Conservation (phyloP, 83 land plant genomes). For the Diphasiastrum complanatum region DNA sequence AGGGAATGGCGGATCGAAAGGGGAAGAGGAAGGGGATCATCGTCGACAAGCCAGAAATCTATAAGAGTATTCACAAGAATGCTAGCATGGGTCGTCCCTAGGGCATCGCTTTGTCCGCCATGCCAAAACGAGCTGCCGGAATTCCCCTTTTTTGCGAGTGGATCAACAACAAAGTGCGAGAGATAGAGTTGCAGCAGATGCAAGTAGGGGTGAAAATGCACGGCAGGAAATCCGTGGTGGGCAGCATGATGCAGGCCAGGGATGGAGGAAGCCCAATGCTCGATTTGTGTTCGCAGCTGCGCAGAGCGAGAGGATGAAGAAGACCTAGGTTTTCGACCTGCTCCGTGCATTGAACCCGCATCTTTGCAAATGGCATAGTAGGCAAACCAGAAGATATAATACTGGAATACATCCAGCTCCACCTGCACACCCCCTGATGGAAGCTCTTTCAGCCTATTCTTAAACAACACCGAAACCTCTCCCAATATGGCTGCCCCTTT, state of each 20-base stretch:
- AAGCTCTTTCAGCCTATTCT: constrained; percentile 35
- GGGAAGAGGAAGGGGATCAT: constrained; percentile 48
- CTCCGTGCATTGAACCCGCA: constrained; percentile 7
- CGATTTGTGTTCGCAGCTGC: constrained; percentile 38
- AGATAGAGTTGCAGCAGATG: constrained; percentile 62
- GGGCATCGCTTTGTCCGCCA: constrained; percentile 4
- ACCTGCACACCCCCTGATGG: constrained; percentile 36
- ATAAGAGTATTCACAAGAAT: constrained; percentile 50
- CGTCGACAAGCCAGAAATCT: constrained; percentile 79
- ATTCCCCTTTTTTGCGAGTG: constrained; percentile 3
- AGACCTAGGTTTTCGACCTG: constrained; percentile 10
- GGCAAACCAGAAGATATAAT: constrained; percentile 91
- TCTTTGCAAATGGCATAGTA: constrained; percentile 74
- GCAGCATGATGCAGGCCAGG: constrained; percentile 30
- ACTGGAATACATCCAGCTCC: constrained; percentile 74
- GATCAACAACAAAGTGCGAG: constrained; percentile 43
- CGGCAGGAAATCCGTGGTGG: constrained; percentile 18
- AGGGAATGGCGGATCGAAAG: constrained; percentile 20
- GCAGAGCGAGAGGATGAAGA: constrained; percentile 15
- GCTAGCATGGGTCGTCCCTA: constrained; percentile 34
- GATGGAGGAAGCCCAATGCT: constrained; percentile 59
- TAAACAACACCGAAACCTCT: constrained; percentile 52
- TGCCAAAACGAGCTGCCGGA: not conserved
- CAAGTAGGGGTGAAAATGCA: constrained; percentile 36
- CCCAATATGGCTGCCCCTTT: constrained; percentile 30